phyloP scores from a whole-genome alignment of 768 basidiomycete genomes.

The Trametes elegans region DNA sequence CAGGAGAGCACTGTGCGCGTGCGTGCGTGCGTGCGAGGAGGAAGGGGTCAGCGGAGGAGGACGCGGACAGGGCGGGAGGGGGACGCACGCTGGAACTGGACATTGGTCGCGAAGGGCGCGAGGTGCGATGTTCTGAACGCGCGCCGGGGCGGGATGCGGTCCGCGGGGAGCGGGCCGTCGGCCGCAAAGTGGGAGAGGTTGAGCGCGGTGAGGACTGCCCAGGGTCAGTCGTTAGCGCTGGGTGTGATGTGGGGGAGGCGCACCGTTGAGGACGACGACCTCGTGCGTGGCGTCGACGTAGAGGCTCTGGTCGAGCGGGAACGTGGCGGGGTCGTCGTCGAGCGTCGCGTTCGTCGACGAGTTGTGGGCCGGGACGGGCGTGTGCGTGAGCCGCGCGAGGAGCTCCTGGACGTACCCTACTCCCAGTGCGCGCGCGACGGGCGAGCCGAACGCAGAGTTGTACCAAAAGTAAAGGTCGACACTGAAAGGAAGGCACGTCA shows the following conservation, averaged over 20 bases:
- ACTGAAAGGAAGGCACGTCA: constrained; percentile 34
- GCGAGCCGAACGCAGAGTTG: constrained; percentile 76
- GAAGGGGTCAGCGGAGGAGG: too few relatives aligned
- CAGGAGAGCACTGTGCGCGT: constrained; percentile 29
- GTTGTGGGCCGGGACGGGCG: constrained; percentile 65
- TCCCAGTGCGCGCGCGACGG: constrained; percentile 72
- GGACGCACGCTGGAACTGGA: constrained; percentile 80
- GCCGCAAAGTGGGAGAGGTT: constrained; percentile 75
- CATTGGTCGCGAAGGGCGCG: constrained; percentile 84
- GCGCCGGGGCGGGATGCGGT: constrained; percentile 62
- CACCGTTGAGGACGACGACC: constrained; percentile 82
- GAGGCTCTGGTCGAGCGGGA: constrained; percentile 67
- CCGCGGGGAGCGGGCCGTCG: constrained; percentile 71
- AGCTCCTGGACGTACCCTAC: constrained; percentile 83
- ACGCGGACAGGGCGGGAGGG: background rate
- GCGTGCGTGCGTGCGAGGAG: background rate
- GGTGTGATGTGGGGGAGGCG: constrained; percentile 21
- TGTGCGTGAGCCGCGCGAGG: constrained; percentile 77
- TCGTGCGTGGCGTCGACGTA: constrained; percentile 93
- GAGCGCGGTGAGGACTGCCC: constrained; percentile 74
- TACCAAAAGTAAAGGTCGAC: constrained; percentile 67
- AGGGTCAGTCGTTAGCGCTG: background rate
- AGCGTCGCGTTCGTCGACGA: constrained; percentile 85
- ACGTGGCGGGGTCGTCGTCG: constrained; percentile 62
- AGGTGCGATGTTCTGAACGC: constrained; percentile 75